Evolutionary conservation across 352 stramenopile genomes (phyloP).

Genomic region (Pythium utonaiense): DNA sequence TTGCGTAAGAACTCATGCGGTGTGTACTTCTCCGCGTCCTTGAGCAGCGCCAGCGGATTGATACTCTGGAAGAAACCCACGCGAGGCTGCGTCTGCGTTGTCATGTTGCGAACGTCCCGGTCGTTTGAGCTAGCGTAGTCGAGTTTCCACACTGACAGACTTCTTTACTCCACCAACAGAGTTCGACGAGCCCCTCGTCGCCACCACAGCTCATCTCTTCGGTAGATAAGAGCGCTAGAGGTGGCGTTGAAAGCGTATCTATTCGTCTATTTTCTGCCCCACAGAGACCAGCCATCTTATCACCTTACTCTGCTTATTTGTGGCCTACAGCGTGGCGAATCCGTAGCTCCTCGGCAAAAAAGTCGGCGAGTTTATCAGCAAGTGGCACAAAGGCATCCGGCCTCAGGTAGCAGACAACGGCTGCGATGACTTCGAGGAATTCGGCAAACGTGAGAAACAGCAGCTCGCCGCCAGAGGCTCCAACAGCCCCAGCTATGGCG

Average conservation of each 20-base stretch:
- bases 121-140: neutral
- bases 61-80: slow-evolving; percentile 49
- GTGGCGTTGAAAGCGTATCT: neutral
- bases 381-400: slow-evolving; percentile 60
- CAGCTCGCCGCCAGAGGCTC: slow-evolving; percentile 12
- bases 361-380: slow-evolving; percentile 50
- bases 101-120: neutral
- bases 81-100: slow-evolving; percentile 18
- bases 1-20: slow-evolving; percentile 62
- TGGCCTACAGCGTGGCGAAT: neutral
- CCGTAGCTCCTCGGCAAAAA: slow-evolving; percentile 33
- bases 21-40: slow-evolving; percentile 49
- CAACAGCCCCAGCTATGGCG: neutral
- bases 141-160: neutral
- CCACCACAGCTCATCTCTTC: neutral
- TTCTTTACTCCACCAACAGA: neutral
- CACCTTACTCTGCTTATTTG: neutral
- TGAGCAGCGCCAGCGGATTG: slow-evolving; percentile 52
- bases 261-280: neutral
- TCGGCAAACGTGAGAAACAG: slow-evolving; percentile 56
- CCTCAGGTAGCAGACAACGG: slow-evolving; percentile 56
- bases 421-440: slow-evolving; percentile 54
- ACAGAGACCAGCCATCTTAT: neutral
- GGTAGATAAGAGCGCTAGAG: neutral
- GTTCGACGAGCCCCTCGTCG: neutral